These are phyloP conservation scores for Phytophthora fragariaefolia DNA, from an alignment of 352 stramenopile species.

Conservation along the genomic window DNA sequence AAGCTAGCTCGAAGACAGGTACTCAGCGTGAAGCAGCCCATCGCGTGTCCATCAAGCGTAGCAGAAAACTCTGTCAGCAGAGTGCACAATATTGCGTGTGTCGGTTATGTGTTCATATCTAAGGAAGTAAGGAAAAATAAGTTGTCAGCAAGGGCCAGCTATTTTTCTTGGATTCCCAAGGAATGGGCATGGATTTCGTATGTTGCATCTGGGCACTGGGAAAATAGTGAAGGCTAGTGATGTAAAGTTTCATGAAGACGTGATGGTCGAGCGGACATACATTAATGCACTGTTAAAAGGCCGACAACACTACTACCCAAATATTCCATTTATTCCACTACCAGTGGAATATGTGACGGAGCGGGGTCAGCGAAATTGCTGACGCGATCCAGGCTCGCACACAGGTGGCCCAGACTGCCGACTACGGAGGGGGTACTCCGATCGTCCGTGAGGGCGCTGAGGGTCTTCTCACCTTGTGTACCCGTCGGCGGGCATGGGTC, in stretches of 20 bases:
- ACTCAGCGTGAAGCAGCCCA: too few relatives aligned
- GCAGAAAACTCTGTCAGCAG: too few relatives aligned
- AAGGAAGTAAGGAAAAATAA: slow-evolving; percentile 12
- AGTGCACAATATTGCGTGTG: too few relatives aligned
- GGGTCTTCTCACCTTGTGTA: too few relatives aligned
- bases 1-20: too few relatives aligned
- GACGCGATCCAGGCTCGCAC: too few relatives aligned
- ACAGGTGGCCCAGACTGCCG: too few relatives aligned
- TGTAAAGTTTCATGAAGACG: slow-evolving; percentile 14
- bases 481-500: too few relatives aligned
- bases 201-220: slow-evolving; percentile 8
- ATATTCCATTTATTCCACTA: slow-evolving; percentile 12
- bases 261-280: slow-evolving; percentile 14
- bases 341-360: slow-evolving; percentile 14
- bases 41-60: too few relatives aligned
- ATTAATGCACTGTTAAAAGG: slow-evolving; percentile 15
- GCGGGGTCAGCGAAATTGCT: too few relatives aligned
- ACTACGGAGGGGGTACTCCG: too few relatives aligned
- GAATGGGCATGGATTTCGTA: not conserved
- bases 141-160: slow-evolving; percentile 6
- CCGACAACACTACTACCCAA: slow-evolving; percentile 11
- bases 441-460: too few relatives aligned
- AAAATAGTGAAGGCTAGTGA: slow-evolving; percentile 6
- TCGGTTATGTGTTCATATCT: slow-evolving; percentile 5
- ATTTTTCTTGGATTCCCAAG: slow-evolving; percentile 6